Conservation (phyloP, 768 basidiomycete species). For the Thelephora aurantiotincta region DNA sequence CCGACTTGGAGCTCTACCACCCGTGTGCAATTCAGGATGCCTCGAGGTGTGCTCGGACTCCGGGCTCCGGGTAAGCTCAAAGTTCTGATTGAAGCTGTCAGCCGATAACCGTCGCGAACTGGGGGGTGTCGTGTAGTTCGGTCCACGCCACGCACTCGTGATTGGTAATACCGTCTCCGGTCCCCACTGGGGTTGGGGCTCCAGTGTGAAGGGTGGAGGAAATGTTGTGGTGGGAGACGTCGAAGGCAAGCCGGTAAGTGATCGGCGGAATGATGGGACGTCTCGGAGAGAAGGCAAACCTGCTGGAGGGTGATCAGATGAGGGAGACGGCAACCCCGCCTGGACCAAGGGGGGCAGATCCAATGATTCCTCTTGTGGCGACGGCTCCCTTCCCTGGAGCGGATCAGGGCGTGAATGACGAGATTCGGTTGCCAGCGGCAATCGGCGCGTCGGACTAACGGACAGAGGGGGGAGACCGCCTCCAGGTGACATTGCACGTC, state of each 20-base stretch:
- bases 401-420: slow-evolving; percentile 5
- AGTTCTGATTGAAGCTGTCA: too few relatives aligned
- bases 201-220: slow-evolving; percentile 48
- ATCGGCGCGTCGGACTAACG: slow-evolving; percentile 1
- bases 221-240: slow-evolving; percentile 11
- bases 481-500: slow-evolving; percentile 7
- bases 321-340: neutral
- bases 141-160: neutral
- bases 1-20: too few relatives aligned
- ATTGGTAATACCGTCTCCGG: slow-evolving; percentile 7
- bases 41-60: too few relatives aligned
- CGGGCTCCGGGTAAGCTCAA: too few relatives aligned
- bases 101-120: too few relatives aligned
- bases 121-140: slow-evolving; percentile 14
- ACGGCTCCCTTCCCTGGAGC: slow-evolving; percentile 4
- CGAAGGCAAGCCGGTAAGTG: slow-evolving; percentile 1
- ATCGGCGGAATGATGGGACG: slow-evolving; percentile 8
- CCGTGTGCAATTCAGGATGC: too few relatives aligned
- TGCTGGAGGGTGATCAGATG: slow-evolving; percentile 5
- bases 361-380: too few relatives aligned
- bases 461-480: slow-evolving; percentile 4
- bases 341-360: neutral
- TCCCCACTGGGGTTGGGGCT: slow-evolving; percentile 58
- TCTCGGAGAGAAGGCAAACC: slow-evolving; percentile 7
- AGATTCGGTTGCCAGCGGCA: slow-evolving; percentile 4